Evolutionary conservation across 1,284 basidiomycete genomes (phyloP), one percentile per base, ranked within the genome.

Genomic region (Pyrrhoderma lamaoense): DNA sequence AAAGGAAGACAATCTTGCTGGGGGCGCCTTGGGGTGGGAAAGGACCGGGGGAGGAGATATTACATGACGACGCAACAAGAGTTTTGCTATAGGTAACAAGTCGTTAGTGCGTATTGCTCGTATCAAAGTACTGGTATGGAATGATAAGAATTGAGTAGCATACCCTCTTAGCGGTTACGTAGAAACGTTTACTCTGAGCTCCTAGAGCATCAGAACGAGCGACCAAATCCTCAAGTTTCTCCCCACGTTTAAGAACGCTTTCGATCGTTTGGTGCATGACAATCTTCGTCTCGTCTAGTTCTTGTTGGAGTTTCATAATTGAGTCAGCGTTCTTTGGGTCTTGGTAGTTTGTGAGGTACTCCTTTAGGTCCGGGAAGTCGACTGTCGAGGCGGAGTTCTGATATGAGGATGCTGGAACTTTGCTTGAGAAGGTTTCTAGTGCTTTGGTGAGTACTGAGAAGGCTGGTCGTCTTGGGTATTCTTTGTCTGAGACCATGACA

Each of bases 181-280:
- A 91, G 65, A 95, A 94, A 80, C 89, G 87, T 79, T 97, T 97
- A 72, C 82, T 91, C 71, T 94, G 91, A 23, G 83, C 74, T 23
- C 91, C 94, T 38, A 99, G 73, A 3, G 89, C 88, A 57, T 92
- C 91, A 42, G 93, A 97, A 47, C 94, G 80, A 61, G 98, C 95
- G 2, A 99, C 95, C 18, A 99, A 76, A 67, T 94, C 93, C 68
- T 99, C 95, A 44, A 99, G 78, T 70, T 94, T 96, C 77, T 99
- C 95, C 38, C 96, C 96, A 31, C 96, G 82, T 67, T 96, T 85
- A 35, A 99, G 77, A 2, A 99, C 95, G 2, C 89, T 91, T 66
- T 99, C 96, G 63, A 99, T 99, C 13, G 96, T 99, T 77, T 99
- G 97, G 77, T 99, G 96, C 67, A 97, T 70, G 35, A 99, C 84